A percentile compares a stretch with the other conserved stretches of the same genome.
phyloP scores from a whole-genome alignment of 139 green algal species.

The Chlorella sp. region DNA sequence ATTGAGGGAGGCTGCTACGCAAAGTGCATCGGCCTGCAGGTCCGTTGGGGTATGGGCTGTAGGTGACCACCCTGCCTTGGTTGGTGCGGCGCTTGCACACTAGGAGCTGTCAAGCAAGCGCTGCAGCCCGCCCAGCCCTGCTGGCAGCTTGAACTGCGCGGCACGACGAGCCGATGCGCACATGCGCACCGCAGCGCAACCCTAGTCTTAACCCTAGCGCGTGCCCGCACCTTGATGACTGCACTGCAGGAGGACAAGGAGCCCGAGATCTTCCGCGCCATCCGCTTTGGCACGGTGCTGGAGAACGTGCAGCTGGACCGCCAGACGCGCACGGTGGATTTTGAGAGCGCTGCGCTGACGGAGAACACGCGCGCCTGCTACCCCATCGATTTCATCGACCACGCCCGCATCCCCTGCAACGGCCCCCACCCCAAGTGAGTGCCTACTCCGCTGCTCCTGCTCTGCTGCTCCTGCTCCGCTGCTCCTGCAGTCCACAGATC shows the following conservation, averaged over 20 bases:
- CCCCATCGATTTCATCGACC: constrained; percentile 92
- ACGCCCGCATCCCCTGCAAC: constrained; percentile 85
- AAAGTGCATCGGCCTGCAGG: constrained; percentile 73
- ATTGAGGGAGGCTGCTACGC: constrained; percentile 96
- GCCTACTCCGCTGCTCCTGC: too few species aligned
- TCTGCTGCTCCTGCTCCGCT: too few species aligned
- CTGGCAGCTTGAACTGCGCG: too few species aligned
- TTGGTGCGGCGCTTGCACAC: neutral
- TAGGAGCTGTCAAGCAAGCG: too few species aligned
- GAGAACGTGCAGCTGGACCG: constrained; percentile 92
- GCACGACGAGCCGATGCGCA: too few species aligned
- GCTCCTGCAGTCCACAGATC: too few species aligned
- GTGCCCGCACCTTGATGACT: too few species aligned
- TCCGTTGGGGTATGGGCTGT: too few species aligned
- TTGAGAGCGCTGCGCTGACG: constrained; percentile 30
- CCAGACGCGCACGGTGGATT: constrained; percentile 61
- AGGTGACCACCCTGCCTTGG: neutral
- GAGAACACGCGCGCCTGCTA: constrained; percentile 67
- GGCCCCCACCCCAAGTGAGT: constrained; percentile 71
- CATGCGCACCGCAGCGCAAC: too few species aligned
- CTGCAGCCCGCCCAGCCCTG: too few species aligned
- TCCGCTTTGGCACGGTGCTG: constrained; percentile 46
- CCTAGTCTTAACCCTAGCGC: too few species aligned
- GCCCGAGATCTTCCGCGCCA: constrained; percentile 87
- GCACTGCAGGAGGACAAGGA: constrained; percentile 47